Evolutionary conservation across 345 rosid species (phyloP).

Genomic region (Kandelia obovata): DNA sequence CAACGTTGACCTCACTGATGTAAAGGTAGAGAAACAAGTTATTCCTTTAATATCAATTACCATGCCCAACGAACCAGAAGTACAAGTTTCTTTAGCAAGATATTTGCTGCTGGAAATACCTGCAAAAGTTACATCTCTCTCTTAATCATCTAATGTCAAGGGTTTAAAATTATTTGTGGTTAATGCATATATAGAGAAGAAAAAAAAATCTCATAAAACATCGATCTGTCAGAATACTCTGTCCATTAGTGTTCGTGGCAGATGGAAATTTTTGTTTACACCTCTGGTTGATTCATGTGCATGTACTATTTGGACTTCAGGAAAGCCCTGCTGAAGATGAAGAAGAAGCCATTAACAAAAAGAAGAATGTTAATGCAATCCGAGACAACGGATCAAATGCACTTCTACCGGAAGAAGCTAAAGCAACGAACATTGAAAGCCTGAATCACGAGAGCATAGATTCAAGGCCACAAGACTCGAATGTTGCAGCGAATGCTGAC

Average conservation of each 20-base stretch:
- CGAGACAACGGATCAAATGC: conserved; percentile 26
- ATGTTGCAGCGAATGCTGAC: conserved; percentile 18
- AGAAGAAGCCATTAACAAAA: conserved; percentile 33
- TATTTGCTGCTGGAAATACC: background rate
- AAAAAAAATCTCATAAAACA: too few species aligned
- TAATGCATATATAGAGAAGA: too few species aligned
- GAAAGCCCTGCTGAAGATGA: conserved; percentile 59
- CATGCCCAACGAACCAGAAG: background rate
- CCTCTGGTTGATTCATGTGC: background rate
- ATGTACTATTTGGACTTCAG: conserved; percentile 28
- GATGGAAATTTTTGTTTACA: background rate
- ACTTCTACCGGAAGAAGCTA: conserved; percentile 22
- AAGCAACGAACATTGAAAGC: conserved; percentile 22
- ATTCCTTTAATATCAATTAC: background rate
- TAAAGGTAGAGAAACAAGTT: conserved; percentile 39
- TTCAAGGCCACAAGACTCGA: conserved; percentile 13
- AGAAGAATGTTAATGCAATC: conserved; percentile 20
- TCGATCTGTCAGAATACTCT: too few species aligned
- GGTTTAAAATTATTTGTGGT: too few species aligned
- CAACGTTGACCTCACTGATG: conserved; percentile 59
- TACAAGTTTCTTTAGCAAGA: background rate
- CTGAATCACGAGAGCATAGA: conserved; percentile 17
- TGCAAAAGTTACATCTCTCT: background rate
- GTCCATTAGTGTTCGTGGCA: too few species aligned
- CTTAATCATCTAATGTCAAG: too few species aligned